Base-by-base conservation (phyloP, 805 yeast species). In the Millerozyma acaciae region DNA sequence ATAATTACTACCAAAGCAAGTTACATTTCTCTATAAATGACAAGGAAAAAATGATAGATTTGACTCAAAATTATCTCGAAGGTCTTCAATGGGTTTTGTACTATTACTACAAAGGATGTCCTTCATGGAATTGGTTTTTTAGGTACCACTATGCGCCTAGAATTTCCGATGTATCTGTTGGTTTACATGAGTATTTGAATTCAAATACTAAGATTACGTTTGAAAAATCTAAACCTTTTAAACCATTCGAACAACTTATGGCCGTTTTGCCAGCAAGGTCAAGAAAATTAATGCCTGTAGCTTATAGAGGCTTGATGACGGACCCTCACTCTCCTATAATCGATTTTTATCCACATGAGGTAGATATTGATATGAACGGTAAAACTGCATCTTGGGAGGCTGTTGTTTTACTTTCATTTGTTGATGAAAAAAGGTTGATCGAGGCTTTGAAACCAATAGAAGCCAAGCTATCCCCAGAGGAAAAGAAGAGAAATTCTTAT, bases 381-480 rank as follows among this genome's bases (percentile, higher is more conserved):
- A 93, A 93, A 56, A 85, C 88, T 35, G 95, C 93, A 2, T 82
- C 87, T 31, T 93, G 98, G 98, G 97, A 93, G 63, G 97, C 97
- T 8, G 96, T 93, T 35, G 96, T 93, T 5, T 73, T 86, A 48
- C 73, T 93, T 38, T 80, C 94, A 4, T 93, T 93, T 68, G 97
- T 93, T 28, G 97, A 93, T 45, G 87, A 84, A 50, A 60, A 74
- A 19, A 72, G 93, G 39, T 70, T 93, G 36, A 62, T 82, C 20
- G 78, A 70, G 3, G 90, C 90, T 1, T 75, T 93, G 74, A 66
- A 61, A 30, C 85, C 95, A 2, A 59, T 70, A 26, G 84, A 85
- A 37, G 50, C 62, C 1, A 71, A 69, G 39, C 63, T 93, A 36
- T 65, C 79, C 1, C 74, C 82, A 0, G 90, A 77, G 32, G 98